Base-by-base conservation (phyloP, 352 stramenopile species). In the Elongisporangium prolatum region DNA sequence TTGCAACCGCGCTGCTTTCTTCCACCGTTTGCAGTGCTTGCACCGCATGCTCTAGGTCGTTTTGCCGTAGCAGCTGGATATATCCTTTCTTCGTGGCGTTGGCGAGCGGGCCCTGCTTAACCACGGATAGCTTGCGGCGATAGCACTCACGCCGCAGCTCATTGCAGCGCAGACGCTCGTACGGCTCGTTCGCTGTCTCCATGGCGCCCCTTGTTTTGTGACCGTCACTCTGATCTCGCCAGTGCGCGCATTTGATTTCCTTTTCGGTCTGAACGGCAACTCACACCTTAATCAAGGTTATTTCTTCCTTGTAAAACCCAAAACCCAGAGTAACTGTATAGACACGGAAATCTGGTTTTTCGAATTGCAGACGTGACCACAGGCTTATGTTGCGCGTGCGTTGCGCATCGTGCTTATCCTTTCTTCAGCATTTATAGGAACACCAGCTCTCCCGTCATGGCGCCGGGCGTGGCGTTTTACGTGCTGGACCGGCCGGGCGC, bases 71-170 rank as follows among this genome's bases (percentile, higher is more conserved):
- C 57, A 69, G 51, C 54, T 53, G 22, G 21, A 68, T 48, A 28
- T 59, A 71, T 24, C 60, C 60, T 20, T 47, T n/a, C 38, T 71
- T 68, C 21, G 64, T 71, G 18, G 64, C 51, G 50, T 71, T 71
- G 22, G 48, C 24, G 4, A 52, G 48, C 52, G 56, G 60, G 3
- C 64, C 60, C 52, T 50, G 61, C 60, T 71, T 71, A 52, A 68
- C 48, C 9, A 71, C 47, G 17, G 22, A 49, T 40, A 68, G 56
- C 60, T 68, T 65, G 21, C 64, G 60, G 1, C 60, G 47, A 49
- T 71, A 68, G 49, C 55, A 61, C 48, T 68, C 60, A 47, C 60
- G 40, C 5, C 60, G 60, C 52, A 71, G 57, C 47, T 61, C 37
- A 44, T 67, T 71, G 40, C 52, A 63, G 7, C 52, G 20, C 44